Evolutionary conservation across 164 flowering plant genomes (phyloP).

Genomic region (Umbellularia californica): DNA sequence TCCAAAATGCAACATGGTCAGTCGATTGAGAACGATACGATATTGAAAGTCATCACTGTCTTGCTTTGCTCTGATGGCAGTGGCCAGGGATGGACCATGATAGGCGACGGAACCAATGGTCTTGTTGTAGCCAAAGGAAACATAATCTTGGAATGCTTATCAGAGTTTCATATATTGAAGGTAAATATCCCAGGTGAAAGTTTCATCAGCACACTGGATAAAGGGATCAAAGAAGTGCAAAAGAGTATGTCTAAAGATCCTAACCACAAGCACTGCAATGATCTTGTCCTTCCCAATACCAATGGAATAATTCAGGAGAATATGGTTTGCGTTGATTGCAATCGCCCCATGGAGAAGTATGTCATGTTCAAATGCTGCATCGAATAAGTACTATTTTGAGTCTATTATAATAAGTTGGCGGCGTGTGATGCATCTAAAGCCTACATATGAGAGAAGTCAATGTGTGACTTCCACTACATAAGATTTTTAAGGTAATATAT

Average conservation of each 20-base stretch:
- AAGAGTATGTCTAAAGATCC: constrained; percentile 21
- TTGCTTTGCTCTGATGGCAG: constrained; percentile 50
- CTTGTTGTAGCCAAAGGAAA: constrained; percentile 48
- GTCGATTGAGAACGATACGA: constrained; percentile 30
- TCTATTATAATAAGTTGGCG: not conserved
- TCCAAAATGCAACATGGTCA: constrained; percentile 41
- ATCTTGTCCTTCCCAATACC: constrained; percentile 56
- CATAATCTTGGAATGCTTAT: constrained; percentile 24
- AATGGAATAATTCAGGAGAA: constrained; percentile 41
- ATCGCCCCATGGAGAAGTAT: constrained; percentile 68
- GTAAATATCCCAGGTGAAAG: constrained; percentile 19
- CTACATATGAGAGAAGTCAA: no score
- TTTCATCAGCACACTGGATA: constrained; percentile 42
- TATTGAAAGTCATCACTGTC: constrained; percentile 45
- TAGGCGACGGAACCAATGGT: constrained; percentile 38
- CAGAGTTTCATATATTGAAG: constrained; percentile 38
- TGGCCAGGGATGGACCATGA: constrained; percentile 58
- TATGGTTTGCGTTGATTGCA: constrained; percentile 62
- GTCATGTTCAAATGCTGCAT: constrained; percentile 67
- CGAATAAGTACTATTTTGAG: not conserved
- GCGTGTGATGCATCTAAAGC: no score
- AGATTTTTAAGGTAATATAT: no score
- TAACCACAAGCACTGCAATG: constrained; percentile 60
- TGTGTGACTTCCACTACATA: no score
- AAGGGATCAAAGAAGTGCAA: not conserved